Base-by-base conservation (phyloP, 805 yeast genomes). In the Nakazawaea sp. region DNA sequence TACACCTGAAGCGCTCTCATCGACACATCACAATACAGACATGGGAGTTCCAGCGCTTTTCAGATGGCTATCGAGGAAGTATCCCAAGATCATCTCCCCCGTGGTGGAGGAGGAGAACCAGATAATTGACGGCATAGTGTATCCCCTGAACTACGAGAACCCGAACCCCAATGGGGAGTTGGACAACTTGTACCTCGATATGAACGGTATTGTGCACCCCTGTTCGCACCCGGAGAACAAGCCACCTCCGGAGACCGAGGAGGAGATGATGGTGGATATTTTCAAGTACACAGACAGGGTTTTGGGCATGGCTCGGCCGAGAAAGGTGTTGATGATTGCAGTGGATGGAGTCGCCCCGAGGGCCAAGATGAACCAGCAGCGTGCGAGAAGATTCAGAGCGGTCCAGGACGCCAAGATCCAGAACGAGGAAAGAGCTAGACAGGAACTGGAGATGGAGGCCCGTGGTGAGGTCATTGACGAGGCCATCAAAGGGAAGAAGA, bases 191-290 rank as follows among this genome's bases (percentile, higher is more conserved):
- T 92, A 92, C 55, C 66, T 92, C 45, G 99, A 92, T 62, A 92
- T 92, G 98, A 92, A 92, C 56, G 98, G 97, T 66, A 92, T 92
- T 53, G 98, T 92, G 4, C 99, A 92, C 65, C 98, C 98, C 1
- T 92, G 97, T 67, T 82, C 97, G 2, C 99, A 92, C 58, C 99
- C 99, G 1, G 98, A 90, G 53, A 84, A 90, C 47, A 81, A 81
- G 48, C 96, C 96, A 0, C 81, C 98, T 0, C 99, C 99, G 10
- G 94, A 80, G 48, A 88, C 90, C 0, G 98, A 92, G 52, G 96
- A 88, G 43, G 97, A 92, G 53, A 92, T 92, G 98, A 78, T 92
- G 66, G 59, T 89, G 41, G 97, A 90, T 32, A 81, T 92, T 19
- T 92, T 92, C 62, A 79, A 78, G 48, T 92, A 92, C 55, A 92